Evolutionary conservation across 2,329 filamentous ascomycete genomes (phyloP).

Genomic region (Sporothrix humicola): DNA sequence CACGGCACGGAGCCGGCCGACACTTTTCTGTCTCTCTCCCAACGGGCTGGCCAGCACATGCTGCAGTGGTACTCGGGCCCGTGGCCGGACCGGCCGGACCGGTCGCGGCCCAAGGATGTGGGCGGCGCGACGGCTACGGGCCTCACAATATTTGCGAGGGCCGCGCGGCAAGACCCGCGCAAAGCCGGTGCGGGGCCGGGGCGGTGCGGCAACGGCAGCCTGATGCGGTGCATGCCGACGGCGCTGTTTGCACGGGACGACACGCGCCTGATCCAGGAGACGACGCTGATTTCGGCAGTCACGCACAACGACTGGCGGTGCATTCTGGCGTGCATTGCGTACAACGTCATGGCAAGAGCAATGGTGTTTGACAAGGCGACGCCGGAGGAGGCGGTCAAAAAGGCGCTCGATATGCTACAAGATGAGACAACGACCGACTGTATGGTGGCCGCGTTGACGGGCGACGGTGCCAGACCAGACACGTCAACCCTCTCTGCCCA

Average conservation of each 20-base stretch:
- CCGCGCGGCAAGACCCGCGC: slow-evolving; percentile 41
- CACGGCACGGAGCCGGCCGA: neutral
- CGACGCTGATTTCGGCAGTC: slow-evolving; percentile 48
- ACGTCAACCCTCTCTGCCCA: neutral
- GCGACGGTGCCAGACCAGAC: neutral
- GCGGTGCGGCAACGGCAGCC: slow-evolving; percentile 52
- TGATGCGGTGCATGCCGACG: slow-evolving; percentile 57
- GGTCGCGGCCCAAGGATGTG: slow-evolving; percentile 48
- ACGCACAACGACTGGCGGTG: slow-evolving; percentile 50
- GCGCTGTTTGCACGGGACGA: slow-evolving; percentile 48
- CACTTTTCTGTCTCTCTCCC: slow-evolving; percentile 42
- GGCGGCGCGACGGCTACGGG: slow-evolving; percentile 49
- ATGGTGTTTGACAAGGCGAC: slow-evolving; percentile 42
- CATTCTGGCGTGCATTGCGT: slow-evolving; percentile 48
- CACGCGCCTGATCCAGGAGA: slow-evolving; percentile 42
- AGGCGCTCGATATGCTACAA: slow-evolving; percentile 37
- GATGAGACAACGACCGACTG: slow-evolving; percentile 35
- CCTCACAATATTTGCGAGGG: slow-evolving; percentile 42
- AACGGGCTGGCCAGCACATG: slow-evolving; percentile 48
- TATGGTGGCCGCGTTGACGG: neutral
- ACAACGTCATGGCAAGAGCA: slow-evolving; percentile 48
- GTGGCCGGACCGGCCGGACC: slow-evolving; percentile 50
- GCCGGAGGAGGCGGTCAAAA: slow-evolving; percentile 42
- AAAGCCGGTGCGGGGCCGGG: slow-evolving; percentile 48
- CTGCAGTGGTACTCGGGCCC: slow-evolving; percentile 51